Percentiles rank a stretch among this genome's conserved stretches.
phyloP scores from a whole-genome alignment of 2,329 filamentous ascomycete species.

The Neonectria faginata region DNA sequence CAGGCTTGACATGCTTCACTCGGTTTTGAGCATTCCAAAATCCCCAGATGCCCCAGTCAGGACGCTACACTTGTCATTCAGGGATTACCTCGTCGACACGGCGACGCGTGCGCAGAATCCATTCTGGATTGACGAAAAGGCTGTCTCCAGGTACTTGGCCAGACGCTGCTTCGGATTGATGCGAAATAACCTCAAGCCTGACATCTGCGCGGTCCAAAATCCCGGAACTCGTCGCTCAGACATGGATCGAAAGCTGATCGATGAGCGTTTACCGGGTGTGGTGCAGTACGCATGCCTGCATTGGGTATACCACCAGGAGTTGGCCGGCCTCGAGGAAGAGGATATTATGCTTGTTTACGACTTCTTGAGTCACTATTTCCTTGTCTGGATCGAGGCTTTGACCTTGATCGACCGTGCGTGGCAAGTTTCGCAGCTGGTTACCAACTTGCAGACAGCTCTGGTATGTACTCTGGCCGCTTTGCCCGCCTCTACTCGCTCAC shows the following conservation, averaged over 20 bases:
- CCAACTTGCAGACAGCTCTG: background rate
- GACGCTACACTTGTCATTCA: constrained; percentile 48
- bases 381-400: constrained; percentile 9
- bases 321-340: no score
- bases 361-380: constrained; percentile 1
- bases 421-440: background rate
- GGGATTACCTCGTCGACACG: constrained; percentile 52
- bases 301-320: constrained; percentile 1
- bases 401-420: background rate
- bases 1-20: constrained; percentile 36
- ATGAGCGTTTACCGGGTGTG: background rate
- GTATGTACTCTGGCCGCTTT: no score
- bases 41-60: background rate
- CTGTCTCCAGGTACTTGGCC: background rate
- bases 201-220: no score
- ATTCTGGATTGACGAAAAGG: constrained; percentile 47
- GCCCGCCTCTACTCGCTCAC: no score
- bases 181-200: no score
- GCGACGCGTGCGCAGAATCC: constrained; percentile 40
- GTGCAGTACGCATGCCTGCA: constrained; percentile 4
- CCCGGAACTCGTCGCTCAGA: background rate
- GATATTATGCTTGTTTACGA: background rate
- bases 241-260: background rate
- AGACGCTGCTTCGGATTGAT: background rate
- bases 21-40: constrained; percentile 15